These are phyloP conservation scores for Tympanopsis confertula DNA, from an alignment of 2,329 filamentous ascomycete genomes.

Conservation along the genomic window DNA sequence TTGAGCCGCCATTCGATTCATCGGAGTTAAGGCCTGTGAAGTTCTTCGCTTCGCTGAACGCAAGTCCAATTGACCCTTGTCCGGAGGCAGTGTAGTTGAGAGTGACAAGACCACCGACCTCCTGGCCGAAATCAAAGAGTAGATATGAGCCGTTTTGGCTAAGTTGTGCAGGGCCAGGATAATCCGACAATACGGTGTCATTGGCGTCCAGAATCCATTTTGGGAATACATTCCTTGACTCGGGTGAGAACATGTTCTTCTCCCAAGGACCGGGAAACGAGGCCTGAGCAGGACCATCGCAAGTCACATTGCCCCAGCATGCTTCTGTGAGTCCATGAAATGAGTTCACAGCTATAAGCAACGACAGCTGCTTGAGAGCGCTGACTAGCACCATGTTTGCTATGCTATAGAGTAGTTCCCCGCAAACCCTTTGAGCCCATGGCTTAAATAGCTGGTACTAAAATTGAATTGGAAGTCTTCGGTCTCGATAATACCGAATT, in stretches of 20 bases:
- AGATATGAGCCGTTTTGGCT: conserved; percentile 35
- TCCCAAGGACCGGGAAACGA: conserved; percentile 48
- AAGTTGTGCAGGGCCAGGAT: conserved; percentile 10
- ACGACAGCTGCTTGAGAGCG: too few species aligned
- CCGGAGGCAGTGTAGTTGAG: conserved; percentile 33
- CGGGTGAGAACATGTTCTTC: conserved; percentile 41
- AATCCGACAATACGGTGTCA: conserved; percentile 15
- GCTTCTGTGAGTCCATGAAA: too few species aligned
- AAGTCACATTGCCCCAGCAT: conserved; percentile 45
- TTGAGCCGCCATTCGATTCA: conserved; percentile 30
- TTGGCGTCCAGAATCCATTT: conserved; percentile 24
- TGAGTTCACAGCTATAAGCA: too few species aligned
- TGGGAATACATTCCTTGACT: conserved; percentile 35
- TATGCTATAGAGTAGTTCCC: too few species aligned
- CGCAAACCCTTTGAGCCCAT: too few species aligned
- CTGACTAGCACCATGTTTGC: too few species aligned
- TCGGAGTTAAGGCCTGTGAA: conserved; percentile 34
- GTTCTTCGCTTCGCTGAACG: conserved; percentile 33
- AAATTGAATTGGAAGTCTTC: too few species aligned
- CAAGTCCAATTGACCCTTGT: conserved; percentile 24
- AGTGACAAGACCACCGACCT: conserved; percentile 42
- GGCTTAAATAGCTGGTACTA: too few species aligned
- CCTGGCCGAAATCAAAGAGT: conserved; percentile 45
- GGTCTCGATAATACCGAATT: too few species aligned
- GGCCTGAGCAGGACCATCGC: conserved; percentile 31